Conservation (phyloP, 2,329 filamentous ascomycete genomes). For the Pseudovirgaria hyperparasitica region DNA sequence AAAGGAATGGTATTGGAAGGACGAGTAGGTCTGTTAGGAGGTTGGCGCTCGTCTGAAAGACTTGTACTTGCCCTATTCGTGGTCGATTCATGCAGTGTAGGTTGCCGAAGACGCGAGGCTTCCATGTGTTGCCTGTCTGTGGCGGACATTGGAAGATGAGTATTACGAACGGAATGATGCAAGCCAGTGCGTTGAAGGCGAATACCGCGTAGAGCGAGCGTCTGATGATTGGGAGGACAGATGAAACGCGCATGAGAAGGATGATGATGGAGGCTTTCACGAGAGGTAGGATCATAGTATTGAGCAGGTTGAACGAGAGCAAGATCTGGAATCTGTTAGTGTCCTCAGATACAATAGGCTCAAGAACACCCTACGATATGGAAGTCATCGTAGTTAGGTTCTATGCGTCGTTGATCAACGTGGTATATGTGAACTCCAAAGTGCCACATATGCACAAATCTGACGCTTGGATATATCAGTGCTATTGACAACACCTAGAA, state of each 20-base stretch:
- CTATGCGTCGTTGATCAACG: constrained; percentile 19
- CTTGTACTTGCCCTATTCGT: constrained; percentile 23
- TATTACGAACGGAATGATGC: constrained; percentile 22
- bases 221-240: constrained; percentile 25
- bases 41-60: constrained; percentile 29
- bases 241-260: constrained; percentile 25
- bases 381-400: constrained; percentile 23
- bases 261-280: constrained; percentile 28
- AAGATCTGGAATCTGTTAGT: constrained; percentile 13
- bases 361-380: constrained; percentile 13
- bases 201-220: constrained; percentile 24
- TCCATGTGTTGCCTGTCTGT: constrained; percentile 26
- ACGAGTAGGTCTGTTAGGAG: constrained; percentile 27
- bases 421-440: constrained; percentile 24
- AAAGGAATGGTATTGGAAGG: constrained; percentile 28
- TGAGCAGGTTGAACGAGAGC: constrained; percentile 26
- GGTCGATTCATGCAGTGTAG: constrained; percentile 24
- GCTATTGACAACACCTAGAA: constrained; percentile 18
- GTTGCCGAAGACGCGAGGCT: constrained; percentile 24
- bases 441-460: constrained; percentile 26
- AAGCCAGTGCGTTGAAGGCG: constrained; percentile 20
- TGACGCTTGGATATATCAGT: constrained; percentile 16
- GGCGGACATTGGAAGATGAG: constrained; percentile 28
- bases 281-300: constrained; percentile 27
- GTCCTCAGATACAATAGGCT: background rate